Base-by-base conservation (phyloP, 1,284 basidiomycete genomes). In the Trichosporon sp. region DNA sequence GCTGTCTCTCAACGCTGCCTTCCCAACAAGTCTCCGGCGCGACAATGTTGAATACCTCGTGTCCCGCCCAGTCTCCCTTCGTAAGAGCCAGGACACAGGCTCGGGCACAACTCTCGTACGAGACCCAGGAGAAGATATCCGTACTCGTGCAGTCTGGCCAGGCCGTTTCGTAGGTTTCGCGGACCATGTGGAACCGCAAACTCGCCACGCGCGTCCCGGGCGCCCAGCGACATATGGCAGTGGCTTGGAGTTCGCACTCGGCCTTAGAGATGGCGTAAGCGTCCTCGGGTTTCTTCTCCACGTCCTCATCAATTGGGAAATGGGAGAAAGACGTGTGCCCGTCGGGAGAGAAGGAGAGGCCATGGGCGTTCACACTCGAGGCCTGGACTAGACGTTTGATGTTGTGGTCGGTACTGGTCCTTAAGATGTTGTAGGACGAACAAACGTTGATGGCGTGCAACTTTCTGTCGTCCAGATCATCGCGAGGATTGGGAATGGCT, bases 11-110 rank as follows among this genome's bases (percentile, higher is more conserved):
- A 1, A 72, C 38, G 0, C 67, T 70, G 21, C 76, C 77, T 67
- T 76, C 72, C 76, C 76, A 77, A 61, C 74, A 77, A 0, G 76
- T 78, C 56, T 80, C 78, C 1, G 76, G 74, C 10, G 78, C 77
- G 46, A 80, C 77, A 56, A 83, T 79, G 70, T 80, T 81, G 76
- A 85, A 83, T n/a, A 78, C 79, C 74, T 85, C 84, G 71, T 81
- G 79, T 0, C 84, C 82, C 7, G 67, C 67, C 69, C 69, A 73
- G 2, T 65, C 69, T n/a, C 68, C 69, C 26, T 46, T 48, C 11
- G 78, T 79, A 19, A 85, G 59, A 12, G 77, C 80, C 5, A 81
- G 74, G 0, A 83, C 68, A 63, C 79, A 82, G 16, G 83, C 81
- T 11, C 77, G 67, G 14, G 81, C 80, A 5, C 75, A 76, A 10